Evolutionary conservation across 345 rosid genomes (phyloP).

Genomic region (Garcia nutans): DNA sequence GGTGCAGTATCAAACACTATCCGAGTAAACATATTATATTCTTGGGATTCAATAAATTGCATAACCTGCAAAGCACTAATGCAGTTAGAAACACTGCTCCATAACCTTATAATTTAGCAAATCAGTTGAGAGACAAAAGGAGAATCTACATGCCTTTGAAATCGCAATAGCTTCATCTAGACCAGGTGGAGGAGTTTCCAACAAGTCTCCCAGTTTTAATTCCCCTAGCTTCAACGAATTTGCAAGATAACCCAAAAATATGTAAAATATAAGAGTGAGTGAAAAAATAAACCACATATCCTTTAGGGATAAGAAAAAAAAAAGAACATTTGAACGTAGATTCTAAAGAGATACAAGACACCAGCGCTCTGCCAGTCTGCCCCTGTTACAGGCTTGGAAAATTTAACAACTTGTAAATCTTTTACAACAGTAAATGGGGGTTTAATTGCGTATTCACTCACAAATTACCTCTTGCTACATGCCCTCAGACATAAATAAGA

Average conservation of each 20-base stretch:
- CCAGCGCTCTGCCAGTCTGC: neutral
- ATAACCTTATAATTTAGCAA: conserved; percentile 5
- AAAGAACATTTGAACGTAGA: neutral
- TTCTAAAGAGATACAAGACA: neutral
- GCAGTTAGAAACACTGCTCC: neutral
- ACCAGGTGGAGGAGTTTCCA: conserved; percentile 76
- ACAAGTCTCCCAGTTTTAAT: conserved; percentile 65
- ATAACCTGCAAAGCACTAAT: conserved; percentile 51
- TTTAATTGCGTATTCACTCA: neutral
- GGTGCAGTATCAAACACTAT: conserved; percentile 81
- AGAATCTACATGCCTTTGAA: conserved; percentile 53
- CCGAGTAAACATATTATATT: conserved; percentile 61
- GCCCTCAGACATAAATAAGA: neutral
- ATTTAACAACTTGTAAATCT: neutral
- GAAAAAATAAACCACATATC: neutral
- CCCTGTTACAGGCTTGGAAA: neutral
- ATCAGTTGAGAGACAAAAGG: neutral
- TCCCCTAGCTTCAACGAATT: conserved; percentile 52
- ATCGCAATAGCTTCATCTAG: conserved; percentile 70
- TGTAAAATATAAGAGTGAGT: neutral
- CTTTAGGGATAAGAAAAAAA: neutral
- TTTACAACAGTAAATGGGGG: neutral
- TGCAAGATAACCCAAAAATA: neutral
- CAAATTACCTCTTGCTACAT: neutral
- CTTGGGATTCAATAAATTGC: conserved; percentile 63